A percentile compares a stretch with the other conserved stretches of the same genome.
These are phyloP conservation scores for Yarrowia sp. DNA, from an alignment of 805 yeast genomes.

Conservation along the genomic window DNA sequence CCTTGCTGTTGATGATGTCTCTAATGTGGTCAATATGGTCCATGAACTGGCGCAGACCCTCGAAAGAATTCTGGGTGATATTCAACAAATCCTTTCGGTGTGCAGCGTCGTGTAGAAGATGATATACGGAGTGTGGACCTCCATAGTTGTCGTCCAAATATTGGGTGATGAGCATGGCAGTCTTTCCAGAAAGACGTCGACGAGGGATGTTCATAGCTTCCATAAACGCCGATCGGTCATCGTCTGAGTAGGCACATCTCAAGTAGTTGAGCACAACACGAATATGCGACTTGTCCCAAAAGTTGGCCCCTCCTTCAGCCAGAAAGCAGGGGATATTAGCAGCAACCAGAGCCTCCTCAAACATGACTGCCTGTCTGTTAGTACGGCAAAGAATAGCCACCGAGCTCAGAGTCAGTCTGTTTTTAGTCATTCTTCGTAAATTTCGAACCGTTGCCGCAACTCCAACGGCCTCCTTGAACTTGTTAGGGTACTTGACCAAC, in stretches of 20 bases:
- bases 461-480: constrained; percentile 55
- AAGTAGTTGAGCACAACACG: constrained; percentile 59
- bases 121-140: neutral
- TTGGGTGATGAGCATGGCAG: neutral
- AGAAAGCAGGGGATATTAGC: constrained; percentile 60
- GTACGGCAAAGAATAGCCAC: constrained; percentile 71
- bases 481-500: constrained; percentile 37
- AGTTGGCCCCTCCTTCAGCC: constrained; percentile 64
- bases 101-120: neutral
- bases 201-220: constrained; percentile 59
- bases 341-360: constrained; percentile 58
- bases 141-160: neutral
- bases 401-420: constrained; percentile 51
- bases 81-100: neutral
- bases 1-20: neutral
- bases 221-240: constrained; percentile 58
- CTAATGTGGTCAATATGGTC: neutral
- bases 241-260: constrained; percentile 55
- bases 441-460: constrained; percentile 54
- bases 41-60: constrained; percentile 5
- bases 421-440: constrained; percentile 45
- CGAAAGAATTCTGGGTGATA: neutral
- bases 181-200: constrained; percentile 47
- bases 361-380: constrained; percentile 53
- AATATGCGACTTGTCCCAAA: constrained; percentile 77